Conservation (phyloP, 768 basidiomycete genomes). For the Rhizopogon sp. region DNA sequence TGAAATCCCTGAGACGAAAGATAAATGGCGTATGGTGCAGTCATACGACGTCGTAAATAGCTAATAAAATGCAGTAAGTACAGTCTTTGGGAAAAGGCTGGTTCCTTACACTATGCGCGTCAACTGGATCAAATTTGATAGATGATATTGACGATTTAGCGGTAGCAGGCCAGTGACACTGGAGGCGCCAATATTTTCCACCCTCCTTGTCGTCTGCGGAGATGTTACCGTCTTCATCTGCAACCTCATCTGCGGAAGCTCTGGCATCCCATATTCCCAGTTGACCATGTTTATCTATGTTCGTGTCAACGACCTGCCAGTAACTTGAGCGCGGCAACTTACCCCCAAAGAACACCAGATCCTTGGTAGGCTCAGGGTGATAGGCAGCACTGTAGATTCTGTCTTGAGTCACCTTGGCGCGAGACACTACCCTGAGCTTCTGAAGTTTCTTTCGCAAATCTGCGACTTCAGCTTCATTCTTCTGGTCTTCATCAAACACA, state of each 20-base stretch:
- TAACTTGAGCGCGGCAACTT: constrained; percentile 2
- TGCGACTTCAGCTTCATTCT: constrained; percentile 43
- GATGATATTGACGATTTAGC: constrained; percentile 76
- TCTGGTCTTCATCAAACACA: constrained; percentile 41
- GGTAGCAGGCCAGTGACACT: constrained; percentile 80
- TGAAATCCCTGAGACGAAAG: constrained; percentile 69
- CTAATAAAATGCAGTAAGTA: constrained; percentile 29
- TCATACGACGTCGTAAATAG: constrained; percentile 82
- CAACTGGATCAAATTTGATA: constrained; percentile 71
- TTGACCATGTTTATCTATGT: constrained; percentile 73
- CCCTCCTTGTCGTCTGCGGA: constrained; percentile 41
- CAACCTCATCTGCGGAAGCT: constrained; percentile 58
- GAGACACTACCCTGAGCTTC: constrained; percentile 58
- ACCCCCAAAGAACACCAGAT: constrained; percentile 88
- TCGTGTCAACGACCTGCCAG: not conserved
- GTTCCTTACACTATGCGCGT: constrained; percentile 61
- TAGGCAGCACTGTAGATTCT: constrained; percentile 76
- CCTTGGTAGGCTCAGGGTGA: constrained; percentile 76
- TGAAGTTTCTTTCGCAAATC: constrained; percentile 52
- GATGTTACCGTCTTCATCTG: constrained; percentile 59
- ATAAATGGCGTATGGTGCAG: constrained; percentile 67
- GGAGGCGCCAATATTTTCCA: constrained; percentile 79
- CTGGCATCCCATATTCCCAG: constrained; percentile 86
- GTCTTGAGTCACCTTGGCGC: constrained; percentile 76
- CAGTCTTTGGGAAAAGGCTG: not conserved